phyloP scores from a whole-genome alignment of 176 grass and related monocot genomes.

The Dendrocalamus sinicus region DNA sequence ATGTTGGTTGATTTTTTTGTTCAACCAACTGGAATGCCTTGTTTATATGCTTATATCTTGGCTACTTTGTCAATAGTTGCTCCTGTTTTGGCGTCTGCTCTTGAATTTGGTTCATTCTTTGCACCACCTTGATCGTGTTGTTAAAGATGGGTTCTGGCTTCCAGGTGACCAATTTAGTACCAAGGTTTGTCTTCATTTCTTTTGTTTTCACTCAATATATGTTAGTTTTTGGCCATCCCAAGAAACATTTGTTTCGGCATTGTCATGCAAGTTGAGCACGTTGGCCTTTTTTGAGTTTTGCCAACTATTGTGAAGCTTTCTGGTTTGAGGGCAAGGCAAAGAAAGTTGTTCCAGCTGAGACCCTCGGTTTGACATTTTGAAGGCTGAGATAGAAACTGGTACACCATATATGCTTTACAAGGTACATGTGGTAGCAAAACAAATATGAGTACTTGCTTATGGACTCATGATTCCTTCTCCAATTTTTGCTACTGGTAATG shows the following conservation, averaged over 20 bases:
- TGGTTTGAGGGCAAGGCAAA: too few relatives aligned
- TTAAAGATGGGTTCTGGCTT: slow-evolving; percentile 98
- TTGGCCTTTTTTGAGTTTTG: slow-evolving; percentile 65
- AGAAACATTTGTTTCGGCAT: background rate
- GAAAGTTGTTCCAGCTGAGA: too few relatives aligned
- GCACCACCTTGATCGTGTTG: slow-evolving; percentile 92
- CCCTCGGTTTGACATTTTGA: too few relatives aligned
- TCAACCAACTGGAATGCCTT: slow-evolving; percentile 6
- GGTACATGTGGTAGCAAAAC: too few relatives aligned
- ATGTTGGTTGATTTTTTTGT: slow-evolving; percentile 11
- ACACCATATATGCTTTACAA: too few relatives aligned
- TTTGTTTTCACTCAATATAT: slow-evolving; percentile 14
- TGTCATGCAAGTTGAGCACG: slow-evolving; percentile 32
- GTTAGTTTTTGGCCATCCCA: slow-evolving; percentile 23
- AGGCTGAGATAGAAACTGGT: too few relatives aligned
- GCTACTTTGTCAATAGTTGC: slow-evolving; percentile 63
- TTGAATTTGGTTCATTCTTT: slow-evolving; percentile 96
- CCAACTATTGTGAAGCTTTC: slow-evolving; percentile 99
- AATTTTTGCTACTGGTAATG: too few relatives aligned
- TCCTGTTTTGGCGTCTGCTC: slow-evolving; percentile 89
- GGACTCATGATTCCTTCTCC: too few relatives aligned
- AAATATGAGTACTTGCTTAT: too few relatives aligned
- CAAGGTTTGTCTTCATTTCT: slow-evolving; percentile 62
- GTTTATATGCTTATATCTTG: slow-evolving; percentile 31
- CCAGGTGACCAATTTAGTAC: slow-evolving; percentile 80